Evolutionary conservation across 1,284 basidiomycete genomes (phyloP), one percentile per base, ranked within the genome.

Genomic region (Sanghuangporus sanghuang): DNA sequence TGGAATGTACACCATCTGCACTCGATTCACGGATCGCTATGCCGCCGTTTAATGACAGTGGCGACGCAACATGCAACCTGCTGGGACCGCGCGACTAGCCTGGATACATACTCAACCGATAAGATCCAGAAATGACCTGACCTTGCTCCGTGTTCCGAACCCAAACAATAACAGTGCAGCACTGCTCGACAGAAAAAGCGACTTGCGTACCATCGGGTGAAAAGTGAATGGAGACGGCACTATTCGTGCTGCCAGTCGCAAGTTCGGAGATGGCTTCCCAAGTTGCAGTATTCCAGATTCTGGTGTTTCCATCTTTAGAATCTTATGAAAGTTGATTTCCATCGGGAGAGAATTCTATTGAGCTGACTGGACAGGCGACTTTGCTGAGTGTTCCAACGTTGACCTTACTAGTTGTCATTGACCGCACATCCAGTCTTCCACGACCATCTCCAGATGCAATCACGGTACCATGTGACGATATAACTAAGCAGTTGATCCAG

Each of bases 331-430:
- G 18, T 7, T 4, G 32, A 18, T 38, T 21, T 6, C 58, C 57
- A 65, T 65, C 64, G 40, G 59, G 49, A 3, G 59, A 61, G 23
- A 35, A 61, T 14, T 67, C 68, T 18, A 68, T 64, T 27, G 64
- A 40, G 61, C 61, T 66, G 32, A 72, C 61, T 39, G 61, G 65
- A 36, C 57, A 52, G 2, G 23, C 54, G 52, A 68, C 66, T 36
- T 61, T 68, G 14, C 35, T 27, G 6, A 50, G 23, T 35, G 44
- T 21, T 12, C 38, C 56, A 6, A 14, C 9, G 12, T 42, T 39
- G 21, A 11, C 16, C 32, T 57, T 5, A 27, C 3, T 7, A 14
- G 42, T 48, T 50, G 21, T n/a, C 6, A 46, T 23, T 18, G 62
- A 35, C 61, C 61, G 61, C 9, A 58, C 14, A 11, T 35, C 12